Evolutionary conservation across 345 rosid genomes (phyloP), one percentile per base, ranked within the genome.

Genomic region (Hirschfeldia incana): DNA sequence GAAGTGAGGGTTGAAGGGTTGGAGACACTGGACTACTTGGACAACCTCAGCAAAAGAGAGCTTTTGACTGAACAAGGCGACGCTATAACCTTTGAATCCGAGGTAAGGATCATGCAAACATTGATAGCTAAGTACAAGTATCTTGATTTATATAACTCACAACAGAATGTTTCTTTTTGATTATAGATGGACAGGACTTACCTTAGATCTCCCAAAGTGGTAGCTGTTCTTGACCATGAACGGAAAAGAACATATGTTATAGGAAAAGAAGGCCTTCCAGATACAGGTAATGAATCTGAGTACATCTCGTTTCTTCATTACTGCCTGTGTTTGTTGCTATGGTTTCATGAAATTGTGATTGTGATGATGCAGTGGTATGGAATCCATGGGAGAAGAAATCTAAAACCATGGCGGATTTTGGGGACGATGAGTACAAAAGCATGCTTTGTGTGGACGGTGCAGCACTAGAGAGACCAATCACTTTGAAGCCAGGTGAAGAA

Each of bases 1-100:
- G 99, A 95, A 87, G 99, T 95, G 80, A 86, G 99, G 66, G 84
- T 95, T 15, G 98, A 95, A 82, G 97, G 99, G 63, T 73, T 95
- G 78, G 99, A 95, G 86, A 95, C 99, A 33, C 87, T 92, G 59
- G 99, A 95, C 74, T 95, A 90, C 83, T 90, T 95, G 1, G 98
- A 95, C 84, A 92, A 91, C 81, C 83, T 95, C 10, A 37, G 84
- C 76, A 87, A 85, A 30, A 89, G 76, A 60, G 88, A 92, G 76
- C 95, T 97, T 36, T 90, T 94, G 82, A 94, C 97, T 0, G 98
- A 94, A 83, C 97, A 92, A 85, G 97, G 97, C 44, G 89, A 92
- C 9, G 87, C 98, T 0, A 70, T 91, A 29, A 91, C 98, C 73
- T 92, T 94, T 72, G 98, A 92, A 84, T 87, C 94, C 0, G 98